Conservation (phyloP, 129 eudicot genomes). For the Erigeron canadensis region DNA sequence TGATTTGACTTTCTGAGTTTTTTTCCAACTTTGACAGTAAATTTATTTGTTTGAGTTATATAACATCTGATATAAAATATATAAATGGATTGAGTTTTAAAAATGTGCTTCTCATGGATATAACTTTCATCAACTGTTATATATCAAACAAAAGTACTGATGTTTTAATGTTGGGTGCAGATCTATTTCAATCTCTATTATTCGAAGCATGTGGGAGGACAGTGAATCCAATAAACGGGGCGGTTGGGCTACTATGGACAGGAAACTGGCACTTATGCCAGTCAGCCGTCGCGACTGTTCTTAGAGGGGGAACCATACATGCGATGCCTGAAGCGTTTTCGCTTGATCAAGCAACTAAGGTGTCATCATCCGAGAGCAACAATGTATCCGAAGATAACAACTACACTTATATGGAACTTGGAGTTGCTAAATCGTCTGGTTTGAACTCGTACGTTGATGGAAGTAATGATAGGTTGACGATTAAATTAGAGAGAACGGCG, state of each 20-base stretch:
- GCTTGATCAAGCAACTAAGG: neutral
- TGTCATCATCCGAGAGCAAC: neutral
- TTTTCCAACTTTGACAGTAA: no score
- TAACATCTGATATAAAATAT: no score
- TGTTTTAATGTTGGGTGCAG: conserved; percentile 31
- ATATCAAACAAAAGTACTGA: neutral
- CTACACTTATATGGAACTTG: conserved; percentile 16
- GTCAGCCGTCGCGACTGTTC: conserved; percentile 66
- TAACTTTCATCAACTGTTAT: no score
- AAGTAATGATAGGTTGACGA: conserved; percentile 26
- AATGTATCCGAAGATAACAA: conserved; percentile 27
- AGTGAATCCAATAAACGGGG: conserved; percentile 53
- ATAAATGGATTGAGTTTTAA: no score
- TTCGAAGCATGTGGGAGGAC: conserved; percentile 42
- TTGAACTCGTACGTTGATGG: conserved; percentile 10
- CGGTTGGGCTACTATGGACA: conserved; percentile 65
- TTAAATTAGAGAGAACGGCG: conserved; percentile 13
- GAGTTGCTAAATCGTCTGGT: conserved; percentile 9
- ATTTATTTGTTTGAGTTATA: no score
- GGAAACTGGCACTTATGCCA: conserved; percentile 84
- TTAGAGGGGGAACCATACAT: conserved; percentile 54
- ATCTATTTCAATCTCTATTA: conserved; percentile 37
- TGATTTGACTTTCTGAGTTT: no score
- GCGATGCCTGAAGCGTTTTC: conserved; percentile 30
- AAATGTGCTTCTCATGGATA: no score